A percentile compares a stretch with the other conserved stretches of the same genome.
phyloP scores from a whole-genome alignment of 805 yeast genomes.

The Diddensiella caesifluorescens region DNA sequence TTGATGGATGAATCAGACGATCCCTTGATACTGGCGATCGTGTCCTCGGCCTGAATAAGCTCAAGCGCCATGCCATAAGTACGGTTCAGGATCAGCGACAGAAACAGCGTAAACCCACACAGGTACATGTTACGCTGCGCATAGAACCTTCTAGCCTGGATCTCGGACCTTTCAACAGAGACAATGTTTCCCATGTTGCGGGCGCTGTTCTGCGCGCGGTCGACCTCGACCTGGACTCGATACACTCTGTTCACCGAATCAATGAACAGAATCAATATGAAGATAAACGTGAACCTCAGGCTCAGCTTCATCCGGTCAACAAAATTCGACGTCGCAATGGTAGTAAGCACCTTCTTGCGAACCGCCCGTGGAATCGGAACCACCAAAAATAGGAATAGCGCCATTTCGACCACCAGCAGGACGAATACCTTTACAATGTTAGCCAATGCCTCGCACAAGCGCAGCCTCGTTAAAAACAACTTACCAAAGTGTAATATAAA shows the following conservation, averaged over 20 bases:
- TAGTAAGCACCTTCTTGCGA: conserved; percentile 59
- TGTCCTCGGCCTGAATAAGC: conserved; percentile 45
- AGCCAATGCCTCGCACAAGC: neutral
- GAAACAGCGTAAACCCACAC: conserved; percentile 90
- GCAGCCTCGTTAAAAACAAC: conserved; percentile 11
- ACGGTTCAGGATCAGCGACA: conserved; percentile 78
- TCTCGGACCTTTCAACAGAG: conserved; percentile 64
- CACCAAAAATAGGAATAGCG: conserved; percentile 69
- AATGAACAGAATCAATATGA: conserved; percentile 74
- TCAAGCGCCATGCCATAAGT: conserved; percentile 46
- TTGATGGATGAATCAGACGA: conserved; percentile 22
- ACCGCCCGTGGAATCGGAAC: conserved; percentile 76
- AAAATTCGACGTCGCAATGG: conserved; percentile 60
- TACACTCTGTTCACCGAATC: conserved; percentile 85
- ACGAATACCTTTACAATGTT: conserved; percentile 68
- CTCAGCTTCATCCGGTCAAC: conserved; percentile 69
- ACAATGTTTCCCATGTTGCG: conserved; percentile 31
- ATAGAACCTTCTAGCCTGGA: conserved; percentile 86
- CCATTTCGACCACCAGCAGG: conserved; percentile 74
- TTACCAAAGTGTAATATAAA: conserved; percentile 38
- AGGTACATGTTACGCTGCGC: conserved; percentile 95
- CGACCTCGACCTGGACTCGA: conserved; percentile 56
- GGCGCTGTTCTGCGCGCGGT: conserved; percentile 33
- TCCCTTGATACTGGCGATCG: conserved; percentile 38
- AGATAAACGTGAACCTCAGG: conserved; percentile 74